Evolutionary conservation across 306 rosid genomes (phyloP).

Genomic region (Quercus engelmannii): DNA sequence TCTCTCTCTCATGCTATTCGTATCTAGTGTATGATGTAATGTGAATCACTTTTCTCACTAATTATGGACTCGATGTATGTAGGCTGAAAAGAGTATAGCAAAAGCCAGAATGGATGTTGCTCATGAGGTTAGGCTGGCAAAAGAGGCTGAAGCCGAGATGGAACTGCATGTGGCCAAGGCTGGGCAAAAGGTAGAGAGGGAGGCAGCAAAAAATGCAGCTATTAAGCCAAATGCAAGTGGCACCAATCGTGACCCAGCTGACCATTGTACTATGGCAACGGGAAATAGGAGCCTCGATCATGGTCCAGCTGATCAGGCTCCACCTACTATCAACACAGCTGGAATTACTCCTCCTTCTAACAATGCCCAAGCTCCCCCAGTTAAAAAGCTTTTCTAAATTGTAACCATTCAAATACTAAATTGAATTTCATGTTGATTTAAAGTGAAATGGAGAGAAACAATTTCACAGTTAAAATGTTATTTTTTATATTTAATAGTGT

Average conservation of each 20-base stretch:
- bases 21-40: no score
- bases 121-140: conserved; percentile 70
- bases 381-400: neutral
- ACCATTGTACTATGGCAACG: neutral
- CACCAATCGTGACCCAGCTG: neutral
- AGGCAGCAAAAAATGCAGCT: conserved; percentile 23
- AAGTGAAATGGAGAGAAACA: no score
- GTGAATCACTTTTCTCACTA: no score
- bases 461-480: no score
- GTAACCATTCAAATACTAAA: neutral
- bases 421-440: neutral
- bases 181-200: conserved; percentile 35
- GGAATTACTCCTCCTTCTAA: no score
- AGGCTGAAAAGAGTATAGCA: conserved; percentile 69
- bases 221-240: neutral
- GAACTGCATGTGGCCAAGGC: conserved; percentile 57
- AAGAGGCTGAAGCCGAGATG: conserved; percentile 73
- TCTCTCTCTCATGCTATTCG: no score
- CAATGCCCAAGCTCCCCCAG: no score
- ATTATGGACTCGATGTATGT: neutral
- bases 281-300: neutral
- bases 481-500: neutral
- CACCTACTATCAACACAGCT: no score
- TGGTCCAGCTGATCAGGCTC: no score
- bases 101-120: conserved; percentile 61